Evolutionary conservation across 2,329 filamentous ascomycete genomes (phyloP).

Genomic region (Colletotrichum musae): DNA sequence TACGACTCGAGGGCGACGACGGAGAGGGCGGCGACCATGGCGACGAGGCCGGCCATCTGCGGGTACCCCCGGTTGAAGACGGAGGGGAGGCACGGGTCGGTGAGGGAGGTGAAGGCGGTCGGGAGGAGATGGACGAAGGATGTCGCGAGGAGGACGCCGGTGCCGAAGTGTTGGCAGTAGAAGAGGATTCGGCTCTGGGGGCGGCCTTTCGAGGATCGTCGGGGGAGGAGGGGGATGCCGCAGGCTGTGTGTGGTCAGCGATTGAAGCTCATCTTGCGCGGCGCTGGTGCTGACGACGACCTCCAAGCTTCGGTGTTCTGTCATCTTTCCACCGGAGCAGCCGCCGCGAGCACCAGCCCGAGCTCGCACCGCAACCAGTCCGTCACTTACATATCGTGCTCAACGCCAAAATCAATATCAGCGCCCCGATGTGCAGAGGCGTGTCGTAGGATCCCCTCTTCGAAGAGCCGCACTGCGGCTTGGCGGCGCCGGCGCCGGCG

Average conservation of each 20-base stretch:
- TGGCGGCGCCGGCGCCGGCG: conserved; percentile 51
- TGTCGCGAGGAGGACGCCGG: conserved; percentile 87
- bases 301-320: not conserved
- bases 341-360: too few species aligned
- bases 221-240: conserved; percentile 76
- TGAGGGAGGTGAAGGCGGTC: conserved; percentile 77
- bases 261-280: not conserved
- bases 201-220: conserved; percentile 69
- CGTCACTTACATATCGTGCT: conserved; percentile 68
- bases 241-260: conserved; percentile 61
- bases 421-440: conserved; percentile 75
- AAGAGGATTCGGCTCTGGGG: conserved; percentile 74
- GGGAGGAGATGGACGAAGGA: conserved; percentile 85
- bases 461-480: conserved; percentile 67
- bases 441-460: conserved; percentile 74
- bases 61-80: conserved; percentile 86
- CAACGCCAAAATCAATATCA: conserved; percentile 75
- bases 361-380: too few species aligned
- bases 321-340: conserved; percentile 4
- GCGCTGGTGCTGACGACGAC: not conserved
- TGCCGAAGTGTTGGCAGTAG: conserved; percentile 82
- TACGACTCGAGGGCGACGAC: conserved; percentile 92
- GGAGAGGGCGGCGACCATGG: conserved; percentile 84
- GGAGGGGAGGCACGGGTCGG: conserved; percentile 79
- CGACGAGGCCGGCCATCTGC: conserved; percentile 84